Conservation (phyloP, 495 filamentous ascomycete genomes). For the Venustampulla echinocandica region DNA sequence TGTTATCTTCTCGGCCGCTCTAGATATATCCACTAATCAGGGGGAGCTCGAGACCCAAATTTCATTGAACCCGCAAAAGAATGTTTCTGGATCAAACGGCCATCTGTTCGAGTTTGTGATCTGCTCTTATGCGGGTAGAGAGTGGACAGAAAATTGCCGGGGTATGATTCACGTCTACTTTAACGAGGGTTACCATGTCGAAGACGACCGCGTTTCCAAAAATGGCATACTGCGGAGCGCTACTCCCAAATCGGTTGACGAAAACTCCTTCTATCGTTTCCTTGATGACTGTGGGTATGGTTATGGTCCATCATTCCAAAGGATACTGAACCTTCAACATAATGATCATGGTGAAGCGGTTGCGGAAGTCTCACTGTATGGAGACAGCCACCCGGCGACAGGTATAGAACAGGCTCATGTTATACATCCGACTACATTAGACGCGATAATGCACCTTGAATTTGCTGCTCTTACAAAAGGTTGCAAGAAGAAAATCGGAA, state of each 20-base stretch:
- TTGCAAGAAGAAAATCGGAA: background rate
- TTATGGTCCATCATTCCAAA: background rate
- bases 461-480: background rate
- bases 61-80: background rate
- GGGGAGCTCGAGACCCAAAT: conserved; percentile 1
- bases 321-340: background rate
- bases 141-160: background rate
- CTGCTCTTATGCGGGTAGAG: background rate
- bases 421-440: conserved; percentile 39
- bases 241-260: background rate
- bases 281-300: background rate
- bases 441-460: conserved; percentile 2
- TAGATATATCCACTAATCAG: background rate
- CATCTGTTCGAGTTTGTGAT: background rate
- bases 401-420: too few relatives aligned
- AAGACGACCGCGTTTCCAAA: background rate
- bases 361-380: too few relatives aligned
- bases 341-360: conserved; percentile 14
- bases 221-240: background rate
- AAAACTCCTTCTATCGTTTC: too few relatives aligned
- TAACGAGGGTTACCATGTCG: background rate
- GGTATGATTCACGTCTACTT: background rate
- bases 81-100: background rate
- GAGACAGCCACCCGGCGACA: too few relatives aligned
- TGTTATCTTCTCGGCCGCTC: background rate